Percentiles rank a stretch among this genome's conserved stretches.
Conservation (phyloP, 768 basidiomycete genomes). For the Rubroboletus satanas region DNA sequence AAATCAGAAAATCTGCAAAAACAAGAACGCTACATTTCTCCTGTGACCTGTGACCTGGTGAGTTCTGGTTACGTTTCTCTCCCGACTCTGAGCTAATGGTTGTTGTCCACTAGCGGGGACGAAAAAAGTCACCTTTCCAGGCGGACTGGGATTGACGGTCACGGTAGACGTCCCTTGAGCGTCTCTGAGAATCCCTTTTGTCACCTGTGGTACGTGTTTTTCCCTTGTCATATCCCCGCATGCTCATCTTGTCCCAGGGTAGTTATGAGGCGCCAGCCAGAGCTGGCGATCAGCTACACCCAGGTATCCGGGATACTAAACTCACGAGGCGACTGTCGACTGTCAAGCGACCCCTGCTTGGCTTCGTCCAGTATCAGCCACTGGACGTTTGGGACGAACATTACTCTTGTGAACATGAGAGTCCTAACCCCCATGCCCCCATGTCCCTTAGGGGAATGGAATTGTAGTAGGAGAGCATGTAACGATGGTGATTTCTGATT, state of each 20-base stretch:
- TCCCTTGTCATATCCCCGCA: background rate
- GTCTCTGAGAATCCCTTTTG: background rate
- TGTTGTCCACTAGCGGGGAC: background rate
- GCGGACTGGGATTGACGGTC: background rate
- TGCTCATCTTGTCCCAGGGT: constrained; percentile 7
- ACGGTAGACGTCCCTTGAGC: constrained; percentile 1
- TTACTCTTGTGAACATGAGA: background rate
- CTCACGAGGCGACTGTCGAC: background rate
- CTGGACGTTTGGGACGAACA: background rate
- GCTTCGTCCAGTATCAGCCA: background rate
- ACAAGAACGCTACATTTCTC: background rate
- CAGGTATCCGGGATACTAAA: background rate
- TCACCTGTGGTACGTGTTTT: constrained; percentile 4
- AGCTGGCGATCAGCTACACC: constrained; percentile 7
- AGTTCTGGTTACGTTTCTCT: background rate
- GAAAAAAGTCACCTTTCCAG: background rate
- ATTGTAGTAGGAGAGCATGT: too few species aligned
- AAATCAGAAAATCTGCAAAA: background rate
- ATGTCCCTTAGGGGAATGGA: too few species aligned
- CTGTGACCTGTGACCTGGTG: background rate
- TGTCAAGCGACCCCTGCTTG: background rate
- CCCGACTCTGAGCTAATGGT: background rate
- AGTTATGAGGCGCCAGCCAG: constrained; percentile 8
- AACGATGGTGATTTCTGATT: background rate
- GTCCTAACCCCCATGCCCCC: background rate